These are phyloP conservation scores for Psilocybe sp. DNA, from an alignment of 768 basidiomycete species.

Conservation along the genomic window DNA sequence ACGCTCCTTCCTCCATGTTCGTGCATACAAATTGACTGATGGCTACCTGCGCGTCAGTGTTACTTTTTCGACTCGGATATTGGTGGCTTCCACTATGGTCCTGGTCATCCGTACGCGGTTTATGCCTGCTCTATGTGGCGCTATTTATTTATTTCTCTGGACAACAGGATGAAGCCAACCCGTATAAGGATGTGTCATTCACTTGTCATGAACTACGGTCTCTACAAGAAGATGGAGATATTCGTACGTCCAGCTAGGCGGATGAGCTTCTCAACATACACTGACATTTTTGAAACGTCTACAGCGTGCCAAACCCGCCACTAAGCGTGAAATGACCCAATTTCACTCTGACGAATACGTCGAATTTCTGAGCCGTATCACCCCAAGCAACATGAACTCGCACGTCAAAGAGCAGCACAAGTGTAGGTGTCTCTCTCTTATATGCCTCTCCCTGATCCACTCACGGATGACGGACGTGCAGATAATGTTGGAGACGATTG, in stretches of 20 bases:
- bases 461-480: slow-evolving; percentile 24
- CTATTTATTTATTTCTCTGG: slow-evolving; percentile 16
- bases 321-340: slow-evolving; percentile 99
- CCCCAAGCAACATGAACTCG: slow-evolving; percentile 91
- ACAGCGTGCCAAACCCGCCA: slow-evolving; percentile 97
- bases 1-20: slow-evolving; percentile 6
- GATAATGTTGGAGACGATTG: slow-evolving; percentile 99
- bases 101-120: slow-evolving; percentile 78
- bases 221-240: slow-evolving; percentile 99
- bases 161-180: slow-evolving; percentile 88
- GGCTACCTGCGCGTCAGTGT: slow-evolving; percentile 51
- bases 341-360: slow-evolving; percentile 99
- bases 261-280: slow-evolving; percentile 1
- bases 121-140: neutral
- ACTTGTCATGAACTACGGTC: slow-evolving; percentile 98
- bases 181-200: slow-evolving; percentile 99
- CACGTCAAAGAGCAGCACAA: slow-evolving; percentile 95
- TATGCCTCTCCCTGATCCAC: neutral
- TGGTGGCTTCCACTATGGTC: slow-evolving; percentile 99
- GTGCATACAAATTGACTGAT: slow-evolving; percentile 9
- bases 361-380: slow-evolving; percentile 92
- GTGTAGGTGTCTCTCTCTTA: slow-evolving; percentile 47
- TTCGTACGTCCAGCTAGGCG: slow-evolving; percentile 64
- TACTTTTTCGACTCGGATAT: slow-evolving; percentile 99
- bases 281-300: neutral